Conservation (phyloP, 768 basidiomycete species). For the Mycena metata region DNA sequence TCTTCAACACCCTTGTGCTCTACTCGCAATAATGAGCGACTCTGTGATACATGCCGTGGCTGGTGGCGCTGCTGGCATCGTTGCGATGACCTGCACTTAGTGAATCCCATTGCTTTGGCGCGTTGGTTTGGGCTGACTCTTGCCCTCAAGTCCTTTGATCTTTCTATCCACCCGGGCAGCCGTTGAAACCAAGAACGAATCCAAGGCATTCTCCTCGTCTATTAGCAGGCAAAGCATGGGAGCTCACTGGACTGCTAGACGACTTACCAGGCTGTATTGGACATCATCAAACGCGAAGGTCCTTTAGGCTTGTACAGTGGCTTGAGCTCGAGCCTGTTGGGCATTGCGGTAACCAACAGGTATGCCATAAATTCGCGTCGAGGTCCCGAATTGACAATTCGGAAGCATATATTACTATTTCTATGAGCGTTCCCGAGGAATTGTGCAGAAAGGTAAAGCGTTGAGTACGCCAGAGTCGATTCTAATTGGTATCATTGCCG, state of each 20-base stretch:
- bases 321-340: constrained; percentile 85
- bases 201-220: constrained; percentile 65
- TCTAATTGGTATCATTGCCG: constrained; percentile 88
- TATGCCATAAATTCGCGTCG: constrained; percentile 47
- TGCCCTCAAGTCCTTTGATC: constrained; percentile 82
- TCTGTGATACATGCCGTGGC: constrained; percentile 89
- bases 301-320: constrained; percentile 89
- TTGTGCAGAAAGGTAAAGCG: constrained; percentile 74
- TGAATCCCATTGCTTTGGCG: constrained; percentile 51
- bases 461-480: constrained; percentile 92
- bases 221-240: constrained; percentile 19
- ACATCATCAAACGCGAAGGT: constrained; percentile 89
- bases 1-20: no score
- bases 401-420: constrained; percentile 93
- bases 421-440: constrained; percentile 78
- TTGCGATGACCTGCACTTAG: constrained; percentile 94
- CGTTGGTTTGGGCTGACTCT: constrained; percentile 27
- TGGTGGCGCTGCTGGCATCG: constrained; percentile 91
- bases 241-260: constrained; percentile 57
- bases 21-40: constrained; percentile 66
- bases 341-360: constrained; percentile 96
- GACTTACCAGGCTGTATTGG: constrained; percentile 73
- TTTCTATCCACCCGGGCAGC: constrained; percentile 95
- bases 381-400: constrained; percentile 10
- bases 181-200: constrained; percentile 84